A percentile compares a stretch with the other conserved stretches of the same genome.
phyloP scores from a whole-genome alignment of 1,139 yeast species.

The Hansenula sp. region DNA sequence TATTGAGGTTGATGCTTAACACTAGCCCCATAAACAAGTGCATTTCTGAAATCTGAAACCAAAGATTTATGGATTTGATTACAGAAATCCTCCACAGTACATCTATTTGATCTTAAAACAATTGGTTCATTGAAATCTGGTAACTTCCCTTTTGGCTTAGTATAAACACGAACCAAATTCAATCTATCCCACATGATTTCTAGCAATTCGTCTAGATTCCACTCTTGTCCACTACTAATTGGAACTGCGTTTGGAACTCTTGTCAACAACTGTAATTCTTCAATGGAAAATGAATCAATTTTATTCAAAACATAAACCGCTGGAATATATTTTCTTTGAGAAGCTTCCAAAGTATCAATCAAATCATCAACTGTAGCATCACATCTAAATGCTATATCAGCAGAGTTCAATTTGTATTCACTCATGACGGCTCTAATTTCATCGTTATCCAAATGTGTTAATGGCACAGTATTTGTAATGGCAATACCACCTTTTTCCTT shows the following conservation, averaged over 20 bases:
- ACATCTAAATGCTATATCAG: constrained; percentile 95
- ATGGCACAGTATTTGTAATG: constrained; percentile 88
- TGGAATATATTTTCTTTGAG: constrained; percentile 88
- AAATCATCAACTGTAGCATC: constrained; percentile 97
- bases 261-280: constrained; percentile 84
- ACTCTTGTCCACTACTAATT: constrained; percentile 89
- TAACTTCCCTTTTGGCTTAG: constrained; percentile 90
- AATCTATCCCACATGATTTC: constrained; percentile 94
- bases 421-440: constrained; percentile 95
- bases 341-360: constrained; percentile 90
- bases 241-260: constrained; percentile 97
- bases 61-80: constrained; percentile 92
- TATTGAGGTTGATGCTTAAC: constrained; percentile 98
- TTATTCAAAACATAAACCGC: constrained; percentile 92
- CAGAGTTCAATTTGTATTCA: constrained; percentile 91
- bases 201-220: constrained; percentile 93
- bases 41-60: constrained; percentile 89
- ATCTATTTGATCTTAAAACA: constrained; percentile 75
- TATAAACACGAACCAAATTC: constrained; percentile 88
- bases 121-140: constrained; percentile 97
- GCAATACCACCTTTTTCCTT: constrained; percentile 95
- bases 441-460: constrained; percentile 86
- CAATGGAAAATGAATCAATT: constrained; percentile 90
- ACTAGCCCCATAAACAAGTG: constrained; percentile 85
- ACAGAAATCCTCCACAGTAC: constrained; percentile 93